These are phyloP conservation scores for Tulasnella sp. DNA, from an alignment of 768 basidiomycete genomes.

Conservation along the genomic window DNA sequence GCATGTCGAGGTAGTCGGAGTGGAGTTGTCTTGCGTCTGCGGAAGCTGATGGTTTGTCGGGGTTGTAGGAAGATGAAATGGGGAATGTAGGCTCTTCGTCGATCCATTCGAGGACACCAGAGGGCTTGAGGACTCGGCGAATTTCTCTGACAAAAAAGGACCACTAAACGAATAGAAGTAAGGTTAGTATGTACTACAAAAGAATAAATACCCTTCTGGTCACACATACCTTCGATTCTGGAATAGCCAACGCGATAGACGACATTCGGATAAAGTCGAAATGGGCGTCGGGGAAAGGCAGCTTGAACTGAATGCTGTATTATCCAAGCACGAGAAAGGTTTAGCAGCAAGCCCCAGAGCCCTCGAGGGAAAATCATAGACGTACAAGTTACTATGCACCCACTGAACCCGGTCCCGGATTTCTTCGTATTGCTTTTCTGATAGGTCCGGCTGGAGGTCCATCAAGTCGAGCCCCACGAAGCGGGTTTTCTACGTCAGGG, in stretches of 20 bases:
- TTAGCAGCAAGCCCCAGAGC: neutral
- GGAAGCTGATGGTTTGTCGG: neutral
- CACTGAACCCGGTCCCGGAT: slow-evolving; percentile 36
- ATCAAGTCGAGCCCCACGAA: slow-evolving; percentile 64
- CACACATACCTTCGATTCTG: slow-evolving; percentile 32
- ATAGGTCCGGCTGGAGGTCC: slow-evolving; percentile 26
- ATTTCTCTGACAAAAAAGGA: slow-evolving; percentile 50
- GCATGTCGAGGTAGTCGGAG: neutral
- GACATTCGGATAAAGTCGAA: slow-evolving; percentile 74
- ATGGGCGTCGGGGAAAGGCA: slow-evolving; percentile 54
- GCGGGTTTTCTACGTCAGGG: slow-evolving; percentile 34
- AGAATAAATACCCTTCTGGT: neutral
- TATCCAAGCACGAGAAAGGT: too few relatives aligned
- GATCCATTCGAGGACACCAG: slow-evolving; percentile 51
- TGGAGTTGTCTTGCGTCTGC: neutral
- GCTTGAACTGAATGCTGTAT: slow-evolving; percentile 42
- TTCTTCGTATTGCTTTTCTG: slow-evolving; percentile 31
- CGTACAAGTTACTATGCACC: slow-evolving; percentile 62
- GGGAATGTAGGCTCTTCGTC: slow-evolving; percentile 14
- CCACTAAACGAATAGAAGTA: slow-evolving; percentile 38
- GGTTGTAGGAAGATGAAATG: neutral
- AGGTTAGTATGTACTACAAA: neutral
- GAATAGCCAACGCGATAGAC: slow-evolving; percentile 55
- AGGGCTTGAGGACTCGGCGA: slow-evolving; percentile 50
- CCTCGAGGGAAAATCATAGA: slow-evolving; percentile 18